phyloP scores from a whole-genome alignment of 148 eudicot genomes.

The Gaultheria prostrata region DNA sequence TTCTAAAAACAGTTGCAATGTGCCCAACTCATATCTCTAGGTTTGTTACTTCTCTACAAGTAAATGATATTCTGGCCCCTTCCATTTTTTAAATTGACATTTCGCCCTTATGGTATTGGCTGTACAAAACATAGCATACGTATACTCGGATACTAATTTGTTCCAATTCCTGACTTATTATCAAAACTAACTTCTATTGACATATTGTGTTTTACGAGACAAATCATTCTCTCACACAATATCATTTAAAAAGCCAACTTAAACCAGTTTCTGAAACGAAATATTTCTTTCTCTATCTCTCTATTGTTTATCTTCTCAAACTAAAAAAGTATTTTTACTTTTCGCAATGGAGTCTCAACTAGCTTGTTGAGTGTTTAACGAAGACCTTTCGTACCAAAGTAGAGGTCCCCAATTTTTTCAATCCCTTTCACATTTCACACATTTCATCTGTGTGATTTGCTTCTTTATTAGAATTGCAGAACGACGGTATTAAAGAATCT shows the following conservation, averaged over 20 bases:
- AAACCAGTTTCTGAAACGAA: neutral
- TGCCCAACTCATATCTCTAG: neutral
- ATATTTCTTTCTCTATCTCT: neutral
- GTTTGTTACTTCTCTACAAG: neutral
- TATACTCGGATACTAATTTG: neutral
- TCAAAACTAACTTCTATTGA: too few species aligned
- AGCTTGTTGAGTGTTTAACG: neutral
- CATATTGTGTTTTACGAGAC: too few species aligned
- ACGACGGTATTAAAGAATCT: neutral
- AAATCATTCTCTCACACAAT: too few species aligned
- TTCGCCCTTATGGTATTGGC: neutral
- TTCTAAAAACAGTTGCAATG: neutral
- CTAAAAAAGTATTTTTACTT: neutral
- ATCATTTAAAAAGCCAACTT: too few species aligned
- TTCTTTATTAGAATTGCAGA: neutral
- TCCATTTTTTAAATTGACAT: neutral
- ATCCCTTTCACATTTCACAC: neutral
- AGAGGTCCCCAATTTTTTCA: neutral
- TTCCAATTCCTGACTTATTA: too few species aligned
- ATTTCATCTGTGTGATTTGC: neutral
- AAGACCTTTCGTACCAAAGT: neutral
- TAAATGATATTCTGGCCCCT: neutral
- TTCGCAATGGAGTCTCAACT: neutral
- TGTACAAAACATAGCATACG: neutral
- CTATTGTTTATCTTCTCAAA: neutral